Base-by-base conservation (phyloP, 306 rosid genomes). In the Prunus dulcis region DNA sequence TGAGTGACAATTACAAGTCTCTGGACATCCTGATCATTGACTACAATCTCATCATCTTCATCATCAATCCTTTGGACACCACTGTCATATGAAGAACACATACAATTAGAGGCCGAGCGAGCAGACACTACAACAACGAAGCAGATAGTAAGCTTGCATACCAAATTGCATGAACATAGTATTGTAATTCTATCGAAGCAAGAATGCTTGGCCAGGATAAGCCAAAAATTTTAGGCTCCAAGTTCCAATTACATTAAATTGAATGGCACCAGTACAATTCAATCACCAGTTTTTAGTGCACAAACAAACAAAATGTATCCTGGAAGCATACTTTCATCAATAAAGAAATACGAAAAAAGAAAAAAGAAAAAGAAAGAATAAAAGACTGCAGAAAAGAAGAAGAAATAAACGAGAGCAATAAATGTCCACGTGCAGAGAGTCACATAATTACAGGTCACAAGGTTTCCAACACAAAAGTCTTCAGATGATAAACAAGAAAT, bases 1-100 rank as follows among this genome's bases (percentile, higher is more conserved):
- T 91, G 97, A 74, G 99, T 95, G 72, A 92, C 97, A 75, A 92
- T 95, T 38, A 95, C 91, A 78, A 95, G 93, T 82, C 92, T 86
- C 82, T 92, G 95, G 79, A 92, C 96, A 76, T 90, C 98, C 84
- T 86, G 93, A 75, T 92, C 97, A 78, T 83, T 84, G 84, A 83
- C 91, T 82, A 84, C 82, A 84, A 79, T 80, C 81, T 90, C 97
- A 67, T 92, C 97, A 53, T 95, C 97, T 38, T 89, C 99, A 15
- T 92, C 93, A 27, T 90, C 97, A 66, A 86, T 84, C 87, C 97
- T 92, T 80, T 56, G 62, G 69, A 34, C 64, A 64, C 74, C 53
- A 84, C 87, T 69, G 34, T 45, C 76, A 74, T 69, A 79, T 73
- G 72, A 83, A 49, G 72, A 83, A 56, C 30, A 63, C 14, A 38